phyloP scores from a whole-genome alignment of 2,329 filamentous ascomycete species.

The Paraphaeosphaeria sporulosa region DNA sequence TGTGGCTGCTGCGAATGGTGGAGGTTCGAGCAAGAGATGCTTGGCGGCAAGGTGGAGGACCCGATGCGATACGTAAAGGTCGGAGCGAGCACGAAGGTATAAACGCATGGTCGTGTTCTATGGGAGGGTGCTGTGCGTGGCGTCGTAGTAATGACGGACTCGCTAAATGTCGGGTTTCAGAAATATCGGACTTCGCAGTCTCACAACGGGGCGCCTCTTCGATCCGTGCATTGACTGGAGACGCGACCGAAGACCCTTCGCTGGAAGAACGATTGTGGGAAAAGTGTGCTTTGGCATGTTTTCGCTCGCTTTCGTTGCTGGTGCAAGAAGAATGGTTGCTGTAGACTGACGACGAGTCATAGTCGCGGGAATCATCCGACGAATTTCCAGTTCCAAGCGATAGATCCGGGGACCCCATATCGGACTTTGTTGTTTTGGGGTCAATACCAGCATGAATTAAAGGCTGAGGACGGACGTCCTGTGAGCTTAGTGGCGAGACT shows the following conservation, averaged over 20 bases:
- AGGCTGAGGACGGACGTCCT: conserved; percentile 24
- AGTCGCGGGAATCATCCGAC: conserved; percentile 46
- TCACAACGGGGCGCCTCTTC: conserved; percentile 27
- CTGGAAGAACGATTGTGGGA: conserved; percentile 24
- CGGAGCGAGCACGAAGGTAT: conserved; percentile 34
- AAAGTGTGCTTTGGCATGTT: conserved; percentile 17
- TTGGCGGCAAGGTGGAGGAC: conserved; percentile 21
- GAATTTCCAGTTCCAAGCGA: conserved; percentile 33
- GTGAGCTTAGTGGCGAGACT: conserved; percentile 40
- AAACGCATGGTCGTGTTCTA: conserved; percentile 32
- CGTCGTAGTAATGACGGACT: conserved; percentile 29
- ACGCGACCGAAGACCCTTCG: conserved; percentile 26
- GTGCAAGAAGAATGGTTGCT: conserved; percentile 51
- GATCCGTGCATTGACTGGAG: conserved; percentile 35
- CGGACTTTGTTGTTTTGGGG: conserved; percentile 20
- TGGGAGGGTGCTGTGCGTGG: conserved; percentile 35
- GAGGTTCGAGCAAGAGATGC: conserved; percentile 30
- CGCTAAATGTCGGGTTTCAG: conserved; percentile 24
- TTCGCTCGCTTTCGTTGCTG: conserved; percentile 45
- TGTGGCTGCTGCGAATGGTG: conserved; percentile 26
- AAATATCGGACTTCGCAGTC: conserved; percentile 21
- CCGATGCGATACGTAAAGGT: conserved; percentile 22
- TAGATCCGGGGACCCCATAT: conserved; percentile 23
- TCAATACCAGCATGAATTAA: conserved; percentile 27
- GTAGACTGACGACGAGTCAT: conserved; percentile 49